A percentile compares a stretch with the other conserved stretches of the same genome.
phyloP scores from a whole-genome alignment of 306 rosid species.

The Albizia julibrissin region DNA sequence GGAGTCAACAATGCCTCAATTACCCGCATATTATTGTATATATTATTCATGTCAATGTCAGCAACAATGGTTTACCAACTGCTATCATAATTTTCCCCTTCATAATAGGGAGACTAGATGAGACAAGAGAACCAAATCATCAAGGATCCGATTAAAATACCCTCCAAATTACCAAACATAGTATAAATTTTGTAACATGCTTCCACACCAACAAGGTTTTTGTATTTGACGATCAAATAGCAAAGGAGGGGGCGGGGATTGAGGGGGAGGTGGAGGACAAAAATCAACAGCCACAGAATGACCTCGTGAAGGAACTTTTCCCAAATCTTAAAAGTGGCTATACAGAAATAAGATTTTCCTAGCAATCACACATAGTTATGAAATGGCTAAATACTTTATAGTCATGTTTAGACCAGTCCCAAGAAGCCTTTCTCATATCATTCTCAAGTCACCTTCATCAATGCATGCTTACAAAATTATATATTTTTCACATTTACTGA shows the following conservation, averaged over 20 bases:
- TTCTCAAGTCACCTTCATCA: constrained; percentile 8
- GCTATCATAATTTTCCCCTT: not conserved
- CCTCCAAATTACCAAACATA: too few species aligned
- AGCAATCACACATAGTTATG: constrained; percentile 18
- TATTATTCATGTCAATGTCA: not conserved
- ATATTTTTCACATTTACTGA: not conserved
- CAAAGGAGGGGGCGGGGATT: too few species aligned
- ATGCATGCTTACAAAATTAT: constrained; percentile 1
- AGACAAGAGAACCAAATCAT: not conserved
- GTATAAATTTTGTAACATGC: too few species aligned
- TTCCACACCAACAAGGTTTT: too few species aligned
- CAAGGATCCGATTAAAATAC: too few species aligned
- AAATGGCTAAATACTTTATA: constrained; percentile 10
- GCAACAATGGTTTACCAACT: not conserved
- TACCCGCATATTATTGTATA: not conserved
- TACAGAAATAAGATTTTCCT: constrained; percentile 13
- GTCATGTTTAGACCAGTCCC: constrained; percentile 22
- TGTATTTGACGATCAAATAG: too few species aligned
- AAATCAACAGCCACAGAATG: not conserved
- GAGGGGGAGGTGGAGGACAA: not conserved
- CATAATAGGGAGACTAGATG: not conserved
- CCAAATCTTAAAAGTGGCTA: not conserved
- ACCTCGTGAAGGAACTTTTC: not conserved
- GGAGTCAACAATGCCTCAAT: constrained; percentile 29
- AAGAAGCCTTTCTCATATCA: constrained; percentile 22